phyloP scores from a whole-genome alignment of 352 stramenopile species.

The Elongisporangium undulatum region DNA sequence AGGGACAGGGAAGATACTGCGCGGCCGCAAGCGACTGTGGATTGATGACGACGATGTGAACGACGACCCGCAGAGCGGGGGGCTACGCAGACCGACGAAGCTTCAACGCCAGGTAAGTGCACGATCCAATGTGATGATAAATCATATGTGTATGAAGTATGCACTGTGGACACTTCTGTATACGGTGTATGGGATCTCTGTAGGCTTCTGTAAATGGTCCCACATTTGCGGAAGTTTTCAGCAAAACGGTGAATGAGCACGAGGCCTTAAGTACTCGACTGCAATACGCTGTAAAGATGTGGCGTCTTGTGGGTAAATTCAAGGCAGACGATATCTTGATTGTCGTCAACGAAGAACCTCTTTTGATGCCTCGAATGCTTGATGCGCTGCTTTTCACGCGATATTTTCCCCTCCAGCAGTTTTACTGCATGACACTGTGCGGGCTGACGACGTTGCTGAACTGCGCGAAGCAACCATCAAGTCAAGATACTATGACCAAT shows the following conservation, averaged over 20 bases:
- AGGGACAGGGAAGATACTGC: neutral
- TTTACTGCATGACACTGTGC: conserved; percentile 49
- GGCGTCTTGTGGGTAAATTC: conserved; percentile 18
- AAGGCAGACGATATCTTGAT: conserved; percentile 14
- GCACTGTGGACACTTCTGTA: too few species aligned
- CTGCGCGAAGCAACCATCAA: neutral
- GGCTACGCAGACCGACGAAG: neutral
- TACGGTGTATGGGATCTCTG: neutral
- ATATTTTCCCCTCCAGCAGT: conserved; percentile 63
- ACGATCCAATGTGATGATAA: neutral
- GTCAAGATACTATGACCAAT: neutral
- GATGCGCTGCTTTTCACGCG: conserved; percentile 39
- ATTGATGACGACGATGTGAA: neutral
- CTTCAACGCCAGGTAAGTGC: neutral
- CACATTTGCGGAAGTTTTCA: conserved; percentile 16
- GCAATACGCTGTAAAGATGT: conserved; percentile 33
- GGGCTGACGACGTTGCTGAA: conserved; percentile 35
- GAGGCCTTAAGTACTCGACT: conserved; percentile 34
- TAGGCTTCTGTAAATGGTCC: neutral
- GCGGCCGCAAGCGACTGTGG: neutral
- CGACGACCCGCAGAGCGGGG: neutral
- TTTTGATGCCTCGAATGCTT: conserved; percentile 29
- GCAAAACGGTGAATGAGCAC: conserved; percentile 15
- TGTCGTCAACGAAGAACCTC: conserved; percentile 20
- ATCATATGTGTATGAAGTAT: neutral